Base-by-base conservation (phyloP, 2,329 filamentous ascomycete species). In the Bipolaris zeicola region DNA sequence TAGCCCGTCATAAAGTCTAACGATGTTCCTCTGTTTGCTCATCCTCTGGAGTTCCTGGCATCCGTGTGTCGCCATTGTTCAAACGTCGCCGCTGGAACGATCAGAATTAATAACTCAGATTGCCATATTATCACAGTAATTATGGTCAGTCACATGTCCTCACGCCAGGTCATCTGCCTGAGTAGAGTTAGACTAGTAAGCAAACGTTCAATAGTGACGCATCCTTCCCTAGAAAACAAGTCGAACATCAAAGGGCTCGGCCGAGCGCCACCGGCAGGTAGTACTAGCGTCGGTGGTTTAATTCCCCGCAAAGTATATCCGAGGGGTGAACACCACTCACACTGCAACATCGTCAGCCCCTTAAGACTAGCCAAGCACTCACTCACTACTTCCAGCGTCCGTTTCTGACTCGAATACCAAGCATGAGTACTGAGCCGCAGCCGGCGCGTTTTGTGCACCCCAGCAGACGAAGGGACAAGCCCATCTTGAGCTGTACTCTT, bases 391-490 rank as follows among this genome's bases (percentile, higher is more conserved):
- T 43, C 8, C 16, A 22, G 8, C 28, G 28, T 14, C 28, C 13
- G 33, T 8, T 18, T 37, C 28, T 24, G 16, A 5, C 7, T 14
- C 6, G 6, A 8, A 2, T 36, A 18, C n/a, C 14, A 4, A 39
- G 33, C 8, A 72, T 72, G 68, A 66, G 55, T 53, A 28, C 52
- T 34, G 64, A 67, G 22, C n/a, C 52, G 13, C 62, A 64, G 20
- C 41, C 48, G 33, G 56, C 63, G 14, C 67, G 68, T 33, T 56
- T 65, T 6, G 59, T 72, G 16, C 70, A 69, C 24, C 63, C 69
- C 8, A 70, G 66, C 46, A 60, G 70, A 22, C 65, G 70, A 22
- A 63, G 70, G 42, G 69, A 72, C 46, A 73, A 73, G 55, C 69
- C 70, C 3, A 68, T 71, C 18, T 52, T 73, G 13, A 71, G 68